A percentile compares a stretch with the other conserved stretches of the same genome.
phyloP scores from a whole-genome alignment of 768 basidiomycete species.

The Megacollybia marginata region DNA sequence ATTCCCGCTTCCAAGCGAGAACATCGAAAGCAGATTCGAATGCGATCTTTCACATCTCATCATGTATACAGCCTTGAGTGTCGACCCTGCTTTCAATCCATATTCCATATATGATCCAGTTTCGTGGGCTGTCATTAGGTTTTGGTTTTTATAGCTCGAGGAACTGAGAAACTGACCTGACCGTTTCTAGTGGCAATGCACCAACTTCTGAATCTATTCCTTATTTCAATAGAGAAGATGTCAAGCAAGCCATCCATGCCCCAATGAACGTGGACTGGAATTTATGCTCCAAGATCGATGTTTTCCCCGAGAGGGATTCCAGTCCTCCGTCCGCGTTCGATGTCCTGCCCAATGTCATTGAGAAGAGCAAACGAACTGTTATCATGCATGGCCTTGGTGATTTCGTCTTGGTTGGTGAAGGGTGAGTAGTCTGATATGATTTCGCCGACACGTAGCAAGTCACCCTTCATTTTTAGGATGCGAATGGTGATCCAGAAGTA shows the following conservation, averaged over 20 bases:
- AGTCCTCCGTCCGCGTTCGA: conserved; percentile 57
- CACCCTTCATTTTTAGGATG: conserved; percentile 25
- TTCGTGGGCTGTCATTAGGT: conserved; percentile 77
- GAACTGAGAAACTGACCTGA: neutral
- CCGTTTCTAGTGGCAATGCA: conserved; percentile 34
- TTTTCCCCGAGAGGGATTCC: conserved; percentile 55
- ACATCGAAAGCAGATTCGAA: conserved; percentile 33
- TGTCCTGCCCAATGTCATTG: conserved; percentile 68
- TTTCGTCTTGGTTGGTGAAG: conserved; percentile 67
- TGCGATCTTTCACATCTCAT: conserved; percentile 68
- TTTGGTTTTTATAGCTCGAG: conserved; percentile 40
- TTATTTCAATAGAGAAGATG: conserved; percentile 64
- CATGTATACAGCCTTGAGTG: conserved; percentile 47
- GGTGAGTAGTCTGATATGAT: conserved; percentile 30
- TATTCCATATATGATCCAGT: conserved; percentile 73
- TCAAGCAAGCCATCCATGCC: conserved; percentile 67
- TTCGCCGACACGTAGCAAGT: neutral
- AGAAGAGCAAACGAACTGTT: conserved; percentile 61
- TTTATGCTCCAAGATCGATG: conserved; percentile 52
- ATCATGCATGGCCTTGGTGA: conserved; percentile 71
- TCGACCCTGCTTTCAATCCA: conserved; percentile 73
- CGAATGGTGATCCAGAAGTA: conserved; percentile 63
- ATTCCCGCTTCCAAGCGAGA: conserved; percentile 60
- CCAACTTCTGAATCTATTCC: conserved; percentile 42
- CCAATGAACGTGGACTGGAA: conserved; percentile 52